Base-by-base conservation (phyloP, 2,329 filamentous ascomycete genomes). In the Pseudogymnoascus sp. region DNA sequence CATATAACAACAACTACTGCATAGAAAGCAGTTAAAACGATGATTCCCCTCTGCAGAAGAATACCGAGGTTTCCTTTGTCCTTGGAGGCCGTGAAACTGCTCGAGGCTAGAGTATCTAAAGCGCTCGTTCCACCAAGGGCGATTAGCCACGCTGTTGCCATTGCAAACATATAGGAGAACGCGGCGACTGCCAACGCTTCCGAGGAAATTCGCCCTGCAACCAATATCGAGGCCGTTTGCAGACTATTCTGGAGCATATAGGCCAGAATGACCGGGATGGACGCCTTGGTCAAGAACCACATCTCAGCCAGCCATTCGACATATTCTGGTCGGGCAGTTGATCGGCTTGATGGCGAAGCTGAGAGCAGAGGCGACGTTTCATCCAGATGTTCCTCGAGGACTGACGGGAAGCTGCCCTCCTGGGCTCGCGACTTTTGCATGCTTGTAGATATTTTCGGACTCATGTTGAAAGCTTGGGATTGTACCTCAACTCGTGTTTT, bases 131-230 rank as follows among this genome's bases (percentile, higher is more conserved):
- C 91, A 29, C 91, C 91, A 3, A 96, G 81, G 0, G 87, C 91
- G 63, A 96, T 89, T 37, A 96, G 81, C 90, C 91, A 95, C 0
- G 86, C 91, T 0, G 90, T 91, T 21, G 88, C 86, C 88, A 93
- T 92, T 61, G 91, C 91, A 68, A 96, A 96, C 91, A 96, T 96
- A 77, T 94, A 93, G 1, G 88, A 89, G 69, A 96, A 96, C 0
- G 91, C 90, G 1, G 90, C 87, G 0, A 88, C 89, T 0, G 91
- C 89, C 5, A 96, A 77, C 1, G 90, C 85, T 72, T 94, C 88
- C 0, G 91, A 87, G 0, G 88, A 92, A 0, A 91, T 77, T 2
- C 89, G 85, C 8, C 91, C 91, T 2, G 90, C 90, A 37, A 96
- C 86, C 50, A 96, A 76, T 4, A 96, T 89, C 0, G 90, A 94